A percentile compares a stretch with the other conserved stretches of the same genome.
Conservation (phyloP, 345 rosid species). For the Citrus hindsii region DNA sequence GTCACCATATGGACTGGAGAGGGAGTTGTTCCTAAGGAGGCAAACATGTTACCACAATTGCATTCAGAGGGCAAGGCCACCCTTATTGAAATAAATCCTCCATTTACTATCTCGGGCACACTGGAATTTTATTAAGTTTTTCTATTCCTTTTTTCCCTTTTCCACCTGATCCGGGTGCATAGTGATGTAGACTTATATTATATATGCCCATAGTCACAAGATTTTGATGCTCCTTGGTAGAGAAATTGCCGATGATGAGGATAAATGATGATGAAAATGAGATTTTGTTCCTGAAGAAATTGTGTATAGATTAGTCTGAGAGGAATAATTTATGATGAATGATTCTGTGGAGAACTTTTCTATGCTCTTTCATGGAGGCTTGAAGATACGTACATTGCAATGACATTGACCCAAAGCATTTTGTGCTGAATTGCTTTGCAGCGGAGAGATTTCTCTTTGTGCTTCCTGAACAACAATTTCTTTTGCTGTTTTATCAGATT, state of each 20-base stretch:
- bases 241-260: background rate
- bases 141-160: background rate
- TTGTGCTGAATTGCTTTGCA: background rate
- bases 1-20: constrained; percentile 81
- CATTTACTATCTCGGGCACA: constrained; percentile 57
- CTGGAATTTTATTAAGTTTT: constrained; percentile 52
- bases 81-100: constrained; percentile 64
- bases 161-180: background rate
- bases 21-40: constrained; percentile 71
- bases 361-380: background rate
- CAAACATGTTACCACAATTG: constrained; percentile 64
- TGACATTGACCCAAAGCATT: background rate
- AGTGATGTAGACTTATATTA: background rate
- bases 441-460: background rate
- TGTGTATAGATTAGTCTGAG: background rate
- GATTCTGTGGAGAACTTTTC: background rate
- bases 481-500: background rate
- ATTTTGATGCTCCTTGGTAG: constrained; percentile 15
- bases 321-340: background rate
- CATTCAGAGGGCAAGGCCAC: constrained; percentile 66
- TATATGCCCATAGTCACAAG: constrained; percentile 17
- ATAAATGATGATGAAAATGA: background rate
- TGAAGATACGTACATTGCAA: background rate
- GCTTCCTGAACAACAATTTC: background rate
- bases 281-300: background rate